Evolutionary conservation across 768 basidiomycete species (phyloP), one percentile per base, ranked within the genome.

Genomic region (Leccinum aurantiacum): DNA sequence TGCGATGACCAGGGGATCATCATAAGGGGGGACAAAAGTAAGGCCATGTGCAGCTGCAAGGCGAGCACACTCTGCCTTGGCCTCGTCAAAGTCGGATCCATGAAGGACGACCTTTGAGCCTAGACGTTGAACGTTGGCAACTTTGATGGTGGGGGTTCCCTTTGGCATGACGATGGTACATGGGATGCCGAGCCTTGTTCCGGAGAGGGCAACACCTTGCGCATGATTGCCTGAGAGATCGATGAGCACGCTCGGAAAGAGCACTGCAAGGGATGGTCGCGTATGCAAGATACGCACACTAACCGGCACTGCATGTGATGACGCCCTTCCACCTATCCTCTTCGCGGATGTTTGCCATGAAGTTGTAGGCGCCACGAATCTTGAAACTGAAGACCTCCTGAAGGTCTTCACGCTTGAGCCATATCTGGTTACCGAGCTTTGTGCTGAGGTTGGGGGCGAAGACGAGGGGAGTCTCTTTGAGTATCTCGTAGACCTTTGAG

Each of bases 371-470:
- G 24, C 97, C 97, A 5, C 97, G 82, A 51, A 98, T 95, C 72
- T 99, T 99, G 86, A 99, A 99, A 73, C 93, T 95, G 74, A 99
- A 99, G 19, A 99, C 97, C 69, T 93, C 89, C 50, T 98, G 96
- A 3, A 97, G 82, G 69, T 99, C 97, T 75, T 99, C 97, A 25
- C 97, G 86, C 77, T 99, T 99, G 60, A 99, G 84, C 86, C 89
- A 95, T 75, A 99, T 90, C 65, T 95, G 85, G 71, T 93, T 94
- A 1, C 97, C 97, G 1, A 98, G 80, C 62, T 89, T 87, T 61
- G 88, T 76, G 66, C 93, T 95, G 22, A 99, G 84, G 69, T 91
- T 93, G 17, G 87, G 84, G 29, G 96, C 95, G 54, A 83, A 82
- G 19, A 95, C 89, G 44, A 98, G 83, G 2, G 96, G 96, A 0